Conservation (phyloP, 1,139 yeast species). For the Diutina scorzettiae region DNA sequence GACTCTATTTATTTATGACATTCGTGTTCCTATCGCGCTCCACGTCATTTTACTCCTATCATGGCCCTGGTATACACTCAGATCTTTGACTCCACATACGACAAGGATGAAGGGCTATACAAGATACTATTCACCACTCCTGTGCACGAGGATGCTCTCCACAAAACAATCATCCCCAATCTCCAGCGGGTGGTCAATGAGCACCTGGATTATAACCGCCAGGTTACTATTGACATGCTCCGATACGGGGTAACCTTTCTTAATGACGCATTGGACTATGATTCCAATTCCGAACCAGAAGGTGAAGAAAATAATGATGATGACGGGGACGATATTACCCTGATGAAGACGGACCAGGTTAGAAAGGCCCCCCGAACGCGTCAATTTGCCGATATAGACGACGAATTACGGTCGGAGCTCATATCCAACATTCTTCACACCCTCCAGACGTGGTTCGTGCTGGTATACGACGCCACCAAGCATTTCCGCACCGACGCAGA, state of each 20-base stretch:
- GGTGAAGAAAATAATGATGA: constrained; percentile 14
- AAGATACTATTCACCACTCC: constrained; percentile 18
- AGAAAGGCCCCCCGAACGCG: constrained; percentile 1
- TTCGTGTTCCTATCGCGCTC: constrained; percentile 6
- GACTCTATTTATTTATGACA: neutral
- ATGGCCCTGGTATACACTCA: constrained; percentile 15
- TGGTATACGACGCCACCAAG: constrained; percentile 12
- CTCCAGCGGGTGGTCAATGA: constrained; percentile 10
- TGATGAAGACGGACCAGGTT: constrained; percentile 8
- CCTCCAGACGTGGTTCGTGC: constrained; percentile 16
- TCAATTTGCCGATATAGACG: constrained; percentile 17
- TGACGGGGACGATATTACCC: constrained; percentile 17
- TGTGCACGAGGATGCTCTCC: constrained; percentile 16
- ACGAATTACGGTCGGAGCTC: constrained; percentile 17
- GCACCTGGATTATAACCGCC: constrained; percentile 7
- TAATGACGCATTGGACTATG: constrained; percentile 12
- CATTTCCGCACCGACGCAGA: neutral
- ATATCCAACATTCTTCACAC: constrained; percentile 10
- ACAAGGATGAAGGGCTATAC: constrained; percentile 16
- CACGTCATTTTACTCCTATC: constrained; percentile 9
- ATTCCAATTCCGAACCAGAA: constrained; percentile 6
- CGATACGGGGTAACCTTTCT: constrained; percentile 14
- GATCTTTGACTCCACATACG: constrained; percentile 14
- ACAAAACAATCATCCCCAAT: constrained; percentile 16
- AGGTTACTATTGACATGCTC: constrained; percentile 13